Conservation (phyloP, 495 filamentous ascomycete species). For the Aspergillus cristatus region DNA sequence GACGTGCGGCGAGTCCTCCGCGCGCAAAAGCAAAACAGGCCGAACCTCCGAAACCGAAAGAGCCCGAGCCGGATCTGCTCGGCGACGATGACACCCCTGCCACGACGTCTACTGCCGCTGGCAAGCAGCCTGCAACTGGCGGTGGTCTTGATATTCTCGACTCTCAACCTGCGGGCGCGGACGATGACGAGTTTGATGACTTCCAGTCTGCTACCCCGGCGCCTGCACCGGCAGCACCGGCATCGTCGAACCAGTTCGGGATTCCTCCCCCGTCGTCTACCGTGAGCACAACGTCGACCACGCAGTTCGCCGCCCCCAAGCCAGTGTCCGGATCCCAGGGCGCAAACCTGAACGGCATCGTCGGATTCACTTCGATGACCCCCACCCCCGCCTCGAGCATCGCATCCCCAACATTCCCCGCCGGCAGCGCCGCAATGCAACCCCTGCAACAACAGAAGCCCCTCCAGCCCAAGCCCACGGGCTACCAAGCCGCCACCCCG, state of each 20-base stretch:
- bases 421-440: slow-evolving; percentile 20
- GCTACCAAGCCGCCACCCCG: slow-evolving; percentile 68
- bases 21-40: slow-evolving; percentile 40
- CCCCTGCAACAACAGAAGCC: slow-evolving; percentile 34
- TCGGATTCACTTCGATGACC: slow-evolving; percentile 71
- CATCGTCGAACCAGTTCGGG: slow-evolving; percentile 34
- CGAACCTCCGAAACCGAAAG: slow-evolving; percentile 56
- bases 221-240: slow-evolving; percentile 29
- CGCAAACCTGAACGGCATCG: slow-evolving; percentile 68
- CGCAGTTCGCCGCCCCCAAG: slow-evolving; percentile 71
- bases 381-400: slow-evolving; percentile 48
- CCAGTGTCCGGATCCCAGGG: slow-evolving; percentile 74
- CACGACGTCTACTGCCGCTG: slow-evolving; percentile 31
- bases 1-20: slow-evolving; percentile 35
- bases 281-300: slow-evolving; percentile 53
- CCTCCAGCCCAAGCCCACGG: slow-evolving; percentile 40
- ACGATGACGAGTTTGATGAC: slow-evolving; percentile 97
- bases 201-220: slow-evolving; percentile 86
- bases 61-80: slow-evolving; percentile 78
- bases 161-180: slow-evolving; percentile 45
- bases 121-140: slow-evolving; percentile 36
- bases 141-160: slow-evolving; percentile 49
- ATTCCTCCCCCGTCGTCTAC: slow-evolving; percentile 48
- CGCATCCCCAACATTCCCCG: slow-evolving; percentile 43
- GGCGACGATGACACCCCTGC: slow-evolving; percentile 71